Evolutionary conservation across 768 basidiomycete genomes (phyloP).

Genomic region (Amanita polypyramis): DNA sequence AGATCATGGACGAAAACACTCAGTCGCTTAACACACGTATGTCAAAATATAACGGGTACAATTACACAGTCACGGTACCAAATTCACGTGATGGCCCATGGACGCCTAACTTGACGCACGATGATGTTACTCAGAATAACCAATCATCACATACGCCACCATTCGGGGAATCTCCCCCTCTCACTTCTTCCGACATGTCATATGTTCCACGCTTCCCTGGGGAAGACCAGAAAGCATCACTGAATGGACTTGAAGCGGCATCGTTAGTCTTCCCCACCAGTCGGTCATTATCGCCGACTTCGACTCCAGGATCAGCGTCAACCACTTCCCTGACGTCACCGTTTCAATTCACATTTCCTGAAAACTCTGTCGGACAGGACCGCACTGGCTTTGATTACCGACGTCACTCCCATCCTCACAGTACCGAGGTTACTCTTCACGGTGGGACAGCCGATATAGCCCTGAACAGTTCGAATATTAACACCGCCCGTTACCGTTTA

Average conservation of each 20-base stretch:
- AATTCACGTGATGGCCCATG: constrained; percentile 29
- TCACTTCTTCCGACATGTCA: constrained; percentile 31
- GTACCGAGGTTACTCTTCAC: constrained; percentile 58
- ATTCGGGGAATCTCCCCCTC: constrained; percentile 36
- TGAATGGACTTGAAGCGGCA: constrained; percentile 40
- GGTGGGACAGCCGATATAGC: constrained; percentile 69
- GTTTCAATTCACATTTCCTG: constrained; percentile 58
- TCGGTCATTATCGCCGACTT: constrained; percentile 62
- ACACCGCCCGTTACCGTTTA: constrained; percentile 53
- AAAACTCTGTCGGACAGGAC: constrained; percentile 40
- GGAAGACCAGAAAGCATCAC: constrained; percentile 48
- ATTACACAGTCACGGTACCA: constrained; percentile 25
- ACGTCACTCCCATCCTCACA: constrained; percentile 40
- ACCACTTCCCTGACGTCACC: constrained; percentile 57
- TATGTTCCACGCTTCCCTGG: constrained; percentile 34
- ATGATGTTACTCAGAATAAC: constrained; percentile 20
- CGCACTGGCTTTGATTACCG: constrained; percentile 59
- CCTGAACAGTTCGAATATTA: constrained; percentile 35
- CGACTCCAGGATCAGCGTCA: constrained; percentile 51
- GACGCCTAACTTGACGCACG: constrained; percentile 33
- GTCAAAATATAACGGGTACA: constrained; percentile 44
- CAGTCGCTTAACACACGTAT: constrained; percentile 29
- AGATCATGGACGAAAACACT: constrained; percentile 20
- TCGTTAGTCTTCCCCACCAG: constrained; percentile 55
- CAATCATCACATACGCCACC: constrained; percentile 5